phyloP scores from a whole-genome alignment of 441 rosid species.

The Populus hybrid region DNA sequence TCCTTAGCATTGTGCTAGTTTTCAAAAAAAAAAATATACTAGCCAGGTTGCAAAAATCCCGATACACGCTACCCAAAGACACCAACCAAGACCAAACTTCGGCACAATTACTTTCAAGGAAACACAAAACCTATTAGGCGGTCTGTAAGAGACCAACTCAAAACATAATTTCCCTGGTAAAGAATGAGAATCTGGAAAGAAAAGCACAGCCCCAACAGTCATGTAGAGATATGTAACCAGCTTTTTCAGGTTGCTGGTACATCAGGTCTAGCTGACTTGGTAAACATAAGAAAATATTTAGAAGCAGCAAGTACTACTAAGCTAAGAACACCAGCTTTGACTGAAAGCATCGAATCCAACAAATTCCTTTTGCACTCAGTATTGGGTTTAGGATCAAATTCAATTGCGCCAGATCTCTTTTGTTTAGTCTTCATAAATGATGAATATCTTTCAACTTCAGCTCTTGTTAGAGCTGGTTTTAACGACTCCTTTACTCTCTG shows the following conservation, averaged over 20 bases:
- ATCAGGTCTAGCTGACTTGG: slow-evolving; percentile 17
- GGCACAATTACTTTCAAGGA: background rate
- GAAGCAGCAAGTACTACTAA: slow-evolving; percentile 34
- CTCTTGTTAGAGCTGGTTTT: slow-evolving; percentile 70
- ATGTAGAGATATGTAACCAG: background rate
- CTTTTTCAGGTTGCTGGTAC: slow-evolving; percentile 23
- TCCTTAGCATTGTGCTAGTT: too few species aligned
- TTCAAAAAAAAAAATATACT: too few species aligned
- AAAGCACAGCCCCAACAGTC: background rate
- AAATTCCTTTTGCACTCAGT: slow-evolving; percentile 19
- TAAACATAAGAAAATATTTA: slow-evolving; percentile 29
- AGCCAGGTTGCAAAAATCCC: background rate
- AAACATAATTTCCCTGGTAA: background rate
- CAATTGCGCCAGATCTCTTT: slow-evolving; percentile 1
- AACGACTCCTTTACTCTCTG: slow-evolving; percentile 53
- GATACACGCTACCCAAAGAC: background rate
- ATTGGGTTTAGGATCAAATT: slow-evolving; percentile 4
- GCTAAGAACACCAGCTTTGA: slow-evolving; percentile 35
- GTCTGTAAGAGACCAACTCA: background rate
- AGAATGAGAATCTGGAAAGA: background rate
- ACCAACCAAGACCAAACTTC: too few species aligned
- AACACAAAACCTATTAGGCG: background rate
- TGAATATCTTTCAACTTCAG: slow-evolving; percentile 56
- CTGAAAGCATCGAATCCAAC: slow-evolving; percentile 18
- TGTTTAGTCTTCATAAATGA: slow-evolving; percentile 44